Evolutionary conservation across 2,329 filamentous ascomycete species (phyloP), one percentile per base, ranked within the genome.

Genomic region (Penicillium griseofulvum): DNA sequence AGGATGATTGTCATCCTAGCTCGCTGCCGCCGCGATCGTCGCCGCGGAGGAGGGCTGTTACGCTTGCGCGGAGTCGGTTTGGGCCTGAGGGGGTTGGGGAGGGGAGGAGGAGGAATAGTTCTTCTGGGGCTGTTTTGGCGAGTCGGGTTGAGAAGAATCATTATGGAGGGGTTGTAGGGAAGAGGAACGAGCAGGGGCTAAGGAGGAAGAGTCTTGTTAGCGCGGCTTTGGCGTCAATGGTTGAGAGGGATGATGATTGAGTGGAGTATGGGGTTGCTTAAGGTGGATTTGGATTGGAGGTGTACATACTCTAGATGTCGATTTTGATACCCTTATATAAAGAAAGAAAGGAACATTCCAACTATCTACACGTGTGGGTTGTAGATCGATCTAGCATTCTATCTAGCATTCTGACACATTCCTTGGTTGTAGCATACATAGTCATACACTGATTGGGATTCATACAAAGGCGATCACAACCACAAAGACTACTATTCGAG

Each of bases 1-100:
- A 64, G 39, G 71, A 74, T 24, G 69, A 71, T 44, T 74, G 70
- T 48, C 72, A 75, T 53, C 72, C 72, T 7, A 74, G 71, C 42
- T 73, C 71, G 11, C 58, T 75, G 10, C 71, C 72, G 7, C 70
- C 68, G 10, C 65, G 69, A 26, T 57, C 65, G 14, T 72, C 71
- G 4, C 70, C 70, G 9, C 68, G 68, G 3, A 62, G 71, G 33
- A 59, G 68, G 42, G 67, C 70, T 19, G 43, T 65, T 31, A 65
- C 68, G 9, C 54, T 67, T 5, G 65, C 67, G 12, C 65, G 70
- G 5, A 68, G 65, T 37, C 64, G 71, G 10, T 68, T 70, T 29
- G 64, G 68, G 12, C 66, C 68, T 1, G 53, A 54, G 9, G 57
- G 55, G 9, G 31, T 45, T 0, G 50, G 16, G 5, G 54, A 62